Evolutionary conservation across 148 eudicot species (phyloP), one percentile per base, ranked within the genome.

Genomic region (Rhododendron kiyosumense): DNA sequence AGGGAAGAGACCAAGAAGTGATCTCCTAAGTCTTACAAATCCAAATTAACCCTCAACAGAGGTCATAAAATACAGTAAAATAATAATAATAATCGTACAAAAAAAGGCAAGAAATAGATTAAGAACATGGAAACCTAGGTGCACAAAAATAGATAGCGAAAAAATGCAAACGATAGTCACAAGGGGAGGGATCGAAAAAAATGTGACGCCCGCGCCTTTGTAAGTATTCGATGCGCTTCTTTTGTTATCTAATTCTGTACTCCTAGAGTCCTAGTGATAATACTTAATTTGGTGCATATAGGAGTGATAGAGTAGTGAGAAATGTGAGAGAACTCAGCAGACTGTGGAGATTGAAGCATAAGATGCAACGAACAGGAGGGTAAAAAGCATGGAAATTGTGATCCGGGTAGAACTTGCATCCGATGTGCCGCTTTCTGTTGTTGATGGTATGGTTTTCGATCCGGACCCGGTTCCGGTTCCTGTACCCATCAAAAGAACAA

Each of bases 401-500:
- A 88, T 71, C 79, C 38, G 88, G 73, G 81, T 65, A n/a, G 91
- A 43, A 75, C 78, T 88, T 81, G 88, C 92, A 87, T 84, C 88
- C 0, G 91, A 88, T 81, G 91, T 84, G 77, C 92, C 88, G 51
- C 76, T 88, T 1, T 84, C 91, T 4, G 89, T 85, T 32, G 89
- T 85, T n/a, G 89, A 74, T 77, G 90, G 89, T 38, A 83, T 83
- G 1, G 81, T 85, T 77, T 88, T 89, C 0, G 93, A 79, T 43
- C 86, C 90, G 2, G 54, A 65, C 54, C 86, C 93, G 86, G 77
- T 3, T 43, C 86, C 90, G 2, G 54, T 74, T 65, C 86, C 93
- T 88, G 77, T 3, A n/a, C 74, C 15, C 78, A 73, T 30, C 0
- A 61, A 61, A 61, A 61, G 24, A 6, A 1, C 65, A 24, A 36